These are phyloP conservation scores for Cokeromyces recurvatus DNA, from an alignment of 371 early-diverging fungal genomes.

Conservation along the genomic window DNA sequence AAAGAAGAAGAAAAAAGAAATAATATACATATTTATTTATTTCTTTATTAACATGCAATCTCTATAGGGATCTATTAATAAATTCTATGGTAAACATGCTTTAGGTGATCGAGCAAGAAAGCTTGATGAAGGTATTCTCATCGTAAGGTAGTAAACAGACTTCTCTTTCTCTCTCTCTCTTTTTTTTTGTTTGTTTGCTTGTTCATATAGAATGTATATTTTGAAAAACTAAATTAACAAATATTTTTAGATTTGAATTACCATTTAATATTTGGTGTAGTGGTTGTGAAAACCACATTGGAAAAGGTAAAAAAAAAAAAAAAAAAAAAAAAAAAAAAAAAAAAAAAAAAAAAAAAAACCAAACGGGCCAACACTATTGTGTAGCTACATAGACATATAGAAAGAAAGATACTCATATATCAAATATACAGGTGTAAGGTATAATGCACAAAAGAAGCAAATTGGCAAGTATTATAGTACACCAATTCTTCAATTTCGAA, in stretches of 20 bases:
- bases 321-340: no score
- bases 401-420: no score
- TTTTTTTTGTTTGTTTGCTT: no score
- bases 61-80: constrained; percentile 78
- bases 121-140: constrained; percentile 85
- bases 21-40: neutral
- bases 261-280: constrained; percentile 92
- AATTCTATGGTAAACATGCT: constrained; percentile 83
- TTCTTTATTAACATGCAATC: neutral
- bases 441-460: constrained; percentile 93
- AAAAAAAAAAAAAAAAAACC: no score
- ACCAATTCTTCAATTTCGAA: constrained; percentile 84
- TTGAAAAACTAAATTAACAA: no score
- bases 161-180: no score
- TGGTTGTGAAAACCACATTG: constrained; percentile 81
- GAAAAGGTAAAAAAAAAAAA: constrained; percentile 75
- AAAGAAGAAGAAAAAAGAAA: neutral
- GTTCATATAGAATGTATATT: no score
- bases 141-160: constrained; percentile 71
- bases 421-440: constrained; percentile 70
- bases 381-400: no score
- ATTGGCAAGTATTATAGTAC: constrained; percentile 87
- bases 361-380: neutral
- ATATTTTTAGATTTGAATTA: constrained; percentile 76
- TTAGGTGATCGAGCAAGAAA: constrained; percentile 85